Conservation (phyloP, 2,329 filamentous ascomycete species). For the Myotisia sp. region DNA sequence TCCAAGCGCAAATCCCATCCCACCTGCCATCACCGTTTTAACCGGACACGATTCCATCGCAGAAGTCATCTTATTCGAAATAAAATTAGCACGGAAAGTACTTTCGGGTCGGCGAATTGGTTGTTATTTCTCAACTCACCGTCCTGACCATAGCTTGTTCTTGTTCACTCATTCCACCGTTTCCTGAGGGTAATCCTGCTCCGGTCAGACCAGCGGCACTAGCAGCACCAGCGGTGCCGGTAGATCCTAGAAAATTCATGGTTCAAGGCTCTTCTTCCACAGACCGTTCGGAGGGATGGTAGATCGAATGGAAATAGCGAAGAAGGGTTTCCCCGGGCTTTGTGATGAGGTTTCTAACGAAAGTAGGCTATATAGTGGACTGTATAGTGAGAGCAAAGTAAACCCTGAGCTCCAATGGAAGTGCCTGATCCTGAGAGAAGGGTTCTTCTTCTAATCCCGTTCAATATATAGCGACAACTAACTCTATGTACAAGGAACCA, state of each 20-base stretch:
- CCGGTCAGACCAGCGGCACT: constrained; percentile 14
- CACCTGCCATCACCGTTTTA: constrained; percentile 79
- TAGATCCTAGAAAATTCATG: constrained; percentile 27
- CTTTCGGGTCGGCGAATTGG: too few species aligned
- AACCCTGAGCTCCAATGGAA: too few species aligned
- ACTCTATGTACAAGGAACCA: too few species aligned
- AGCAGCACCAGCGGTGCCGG: constrained; percentile 17
- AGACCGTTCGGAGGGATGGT: too few species aligned
- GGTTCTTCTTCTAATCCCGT: too few species aligned
- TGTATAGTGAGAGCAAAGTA: too few species aligned
- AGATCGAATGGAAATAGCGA: too few species aligned
- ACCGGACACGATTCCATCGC: constrained; percentile 85
- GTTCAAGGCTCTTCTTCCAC: constrained; percentile 1
- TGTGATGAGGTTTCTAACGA: too few species aligned
- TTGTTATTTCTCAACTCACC: constrained; percentile 20
- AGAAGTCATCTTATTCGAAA: constrained; percentile 50
- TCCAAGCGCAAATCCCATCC: constrained; percentile 86
- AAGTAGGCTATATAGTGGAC: too few species aligned
- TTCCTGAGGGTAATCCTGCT: constrained; percentile 11
- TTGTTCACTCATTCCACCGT: constrained; percentile 32
- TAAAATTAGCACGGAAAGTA: neutral
- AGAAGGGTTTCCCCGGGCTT: too few species aligned
- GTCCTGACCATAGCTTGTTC: constrained; percentile 36
- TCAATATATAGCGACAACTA: too few species aligned
- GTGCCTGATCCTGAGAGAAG: too few species aligned